Percentiles rank a stretch among this genome's conserved stretches.
These are phyloP conservation scores for Retiboletus fuscus DNA, from an alignment of 1,284 basidiomycete genomes.

Conservation along the genomic window DNA sequence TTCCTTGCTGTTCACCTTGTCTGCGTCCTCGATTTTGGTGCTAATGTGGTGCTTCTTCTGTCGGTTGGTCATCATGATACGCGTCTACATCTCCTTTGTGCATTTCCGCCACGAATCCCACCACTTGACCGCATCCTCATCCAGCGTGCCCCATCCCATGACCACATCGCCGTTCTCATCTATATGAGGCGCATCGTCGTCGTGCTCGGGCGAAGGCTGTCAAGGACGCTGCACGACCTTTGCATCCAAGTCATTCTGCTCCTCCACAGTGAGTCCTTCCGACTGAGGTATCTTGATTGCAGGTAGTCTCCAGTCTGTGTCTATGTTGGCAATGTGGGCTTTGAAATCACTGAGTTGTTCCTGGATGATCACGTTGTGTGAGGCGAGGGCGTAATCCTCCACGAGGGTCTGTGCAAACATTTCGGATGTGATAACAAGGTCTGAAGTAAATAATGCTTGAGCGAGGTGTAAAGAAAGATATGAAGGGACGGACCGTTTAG, in stretches of 20 bases:
- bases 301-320: constrained; percentile 50
- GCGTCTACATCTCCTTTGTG: constrained; percentile 41
- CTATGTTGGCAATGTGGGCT: constrained; percentile 66
- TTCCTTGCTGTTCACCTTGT: constrained; percentile 51
- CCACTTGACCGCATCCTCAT: constrained; percentile 68
- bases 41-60: constrained; percentile 47
- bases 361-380: constrained; percentile 82
- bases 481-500: constrained; percentile 73
- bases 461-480: not conserved
- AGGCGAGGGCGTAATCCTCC: constrained; percentile 89
- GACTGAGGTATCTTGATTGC: constrained; percentile 38
- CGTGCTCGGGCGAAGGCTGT: constrained; percentile 17
- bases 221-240: constrained; percentile 45
- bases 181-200: constrained; percentile 14
- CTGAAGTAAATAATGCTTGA: constrained; percentile 54
- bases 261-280: constrained; percentile 48
- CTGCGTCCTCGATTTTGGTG: constrained; percentile 49
- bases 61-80: constrained; percentile 39
- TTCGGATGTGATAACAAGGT: constrained; percentile 90
- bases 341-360: constrained; percentile 88
- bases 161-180: constrained; percentile 47
- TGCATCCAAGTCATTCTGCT: constrained; percentile 51
- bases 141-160: constrained; percentile 60
- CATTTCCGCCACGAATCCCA: constrained; percentile 77
- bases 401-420: constrained; percentile 90